Base-by-base conservation (phyloP, 495 filamentous ascomycete genomes). In the Talaromyces ruber region DNA sequence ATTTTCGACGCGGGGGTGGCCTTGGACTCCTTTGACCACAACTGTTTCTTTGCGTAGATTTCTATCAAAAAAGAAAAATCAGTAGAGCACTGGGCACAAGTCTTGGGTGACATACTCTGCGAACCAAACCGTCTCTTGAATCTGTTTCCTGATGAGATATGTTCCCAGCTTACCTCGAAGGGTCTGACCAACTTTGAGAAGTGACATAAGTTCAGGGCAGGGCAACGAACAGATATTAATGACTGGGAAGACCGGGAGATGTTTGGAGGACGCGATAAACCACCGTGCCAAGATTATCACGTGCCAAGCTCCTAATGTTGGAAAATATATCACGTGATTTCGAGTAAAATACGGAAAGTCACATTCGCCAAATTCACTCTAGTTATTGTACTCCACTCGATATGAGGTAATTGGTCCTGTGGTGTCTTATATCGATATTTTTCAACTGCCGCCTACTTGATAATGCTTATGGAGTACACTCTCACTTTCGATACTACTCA, bases 11-110 rank as follows among this genome's bases (percentile, higher is more conserved):
- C 71, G 70, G 68, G 61, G 64, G 60, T 76, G 70, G 22, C 32
- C 54, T 11, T 67, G 62, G 43, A 72, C 68, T 53, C 69, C 73
- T 65, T 78, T 79, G 60, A 75, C 66, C 39, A 77, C 69, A 52
- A 72, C 71, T 58, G 63, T 71, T 59, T 76, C 64, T 59, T 66
- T 62, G 39, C 64, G 62, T 58, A 62, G 62, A 50, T 68, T 69
- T 61, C 68, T 76, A 59, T 60, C 64, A 50, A 24, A 34, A 63
- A 47, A n/a, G 34, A 24, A 54, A 28, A 29, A 56, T 54, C 26
- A 29, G 22, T 28, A 29, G 52, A 28, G 52, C 52, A 54, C 52
- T 51, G 21, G 45, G 45, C 21, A 54, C 9, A 26, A 54, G 22
- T 54, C 37, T 45, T 24, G n/a, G 24, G 32, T 47, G 25, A 30